Conservation (phyloP, 2,329 filamentous ascomycete genomes). For the Hortaea werneckii region DNA sequence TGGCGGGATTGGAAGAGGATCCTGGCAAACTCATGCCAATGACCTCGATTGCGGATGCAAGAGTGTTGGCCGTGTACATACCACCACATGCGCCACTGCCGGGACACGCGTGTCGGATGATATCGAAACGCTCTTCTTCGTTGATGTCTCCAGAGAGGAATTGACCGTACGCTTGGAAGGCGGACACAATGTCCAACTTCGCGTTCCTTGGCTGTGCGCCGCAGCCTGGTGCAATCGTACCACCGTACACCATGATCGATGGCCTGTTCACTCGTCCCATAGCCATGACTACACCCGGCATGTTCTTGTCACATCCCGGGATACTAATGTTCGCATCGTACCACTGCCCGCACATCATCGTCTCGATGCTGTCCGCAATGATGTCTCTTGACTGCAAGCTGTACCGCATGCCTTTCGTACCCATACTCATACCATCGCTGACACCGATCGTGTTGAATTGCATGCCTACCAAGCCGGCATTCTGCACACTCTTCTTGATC, state of each 20-base stretch:
- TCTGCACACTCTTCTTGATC: constrained; percentile 61
- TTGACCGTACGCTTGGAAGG: constrained; percentile 95
- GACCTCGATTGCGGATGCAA: constrained; percentile 41
- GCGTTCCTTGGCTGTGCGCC: constrained; percentile 58
- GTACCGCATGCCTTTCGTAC: constrained; percentile 92
- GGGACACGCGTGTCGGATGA: constrained; percentile 84
- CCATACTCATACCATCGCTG: constrained; percentile 96
- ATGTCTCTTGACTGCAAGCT: constrained; percentile 74
- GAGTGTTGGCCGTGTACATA: constrained; percentile 53
- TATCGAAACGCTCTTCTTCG: constrained; percentile 86
- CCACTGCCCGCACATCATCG: constrained; percentile 97
- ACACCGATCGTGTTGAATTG: constrained; percentile 99
- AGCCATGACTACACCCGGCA: constrained; percentile 65
- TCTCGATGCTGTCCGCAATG: constrained; percentile 97
- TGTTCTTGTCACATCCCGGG: constrained; percentile 98
- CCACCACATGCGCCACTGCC: constrained; percentile 76
- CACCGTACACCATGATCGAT: constrained; percentile 95
- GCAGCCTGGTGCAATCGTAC: constrained; percentile 86
- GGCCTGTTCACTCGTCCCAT: constrained; percentile 94
- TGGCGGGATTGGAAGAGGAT: constrained; percentile 41
- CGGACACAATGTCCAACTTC: constrained; percentile 68
- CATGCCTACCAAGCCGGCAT: constrained; percentile 74
- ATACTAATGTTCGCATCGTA: constrained; percentile 97
- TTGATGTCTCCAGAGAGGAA: constrained; percentile 85
- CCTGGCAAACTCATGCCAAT: constrained; percentile 43